Conservation (phyloP, 257 asterid species). For the Plantago ovata region DNA sequence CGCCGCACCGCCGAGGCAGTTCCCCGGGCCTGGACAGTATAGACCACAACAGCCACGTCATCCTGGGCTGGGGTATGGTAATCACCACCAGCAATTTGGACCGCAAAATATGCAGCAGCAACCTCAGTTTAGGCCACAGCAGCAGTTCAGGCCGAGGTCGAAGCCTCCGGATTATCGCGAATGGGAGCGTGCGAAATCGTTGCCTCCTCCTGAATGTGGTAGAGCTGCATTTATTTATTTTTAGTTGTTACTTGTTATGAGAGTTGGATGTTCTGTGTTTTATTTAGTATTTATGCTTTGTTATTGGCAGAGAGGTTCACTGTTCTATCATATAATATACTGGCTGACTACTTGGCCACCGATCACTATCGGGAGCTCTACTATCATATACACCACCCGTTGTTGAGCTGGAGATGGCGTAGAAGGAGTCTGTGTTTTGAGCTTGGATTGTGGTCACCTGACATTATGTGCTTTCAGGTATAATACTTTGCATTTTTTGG, state of each 20-base stretch:
- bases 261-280: background rate
- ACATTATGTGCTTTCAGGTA: conserved; percentile 93
- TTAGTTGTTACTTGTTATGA: background rate
- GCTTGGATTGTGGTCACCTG: conserved; percentile 98
- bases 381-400: conserved; percentile 67
- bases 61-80: conserved; percentile 20
- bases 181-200: conserved; percentile 65
- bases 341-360: conserved; percentile 80
- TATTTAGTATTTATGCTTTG: conserved; percentile 16
- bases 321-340: conserved; percentile 82
- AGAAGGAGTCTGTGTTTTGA: conserved; percentile 71
- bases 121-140: conserved; percentile 34
- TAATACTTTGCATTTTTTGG: conserved; percentile 13
- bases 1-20: conserved; percentile 28
- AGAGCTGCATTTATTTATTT: conserved; percentile 14
- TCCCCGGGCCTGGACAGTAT: conserved; percentile 26
- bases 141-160: conserved; percentile 42
- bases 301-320: conserved; percentile 69
- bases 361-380: conserved; percentile 70
- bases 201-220: conserved; percentile 66
- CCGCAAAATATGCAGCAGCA: conserved; percentile 39
- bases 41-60: conserved; percentile 27
- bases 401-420: conserved; percentile 93
- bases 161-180: conserved; percentile 66
- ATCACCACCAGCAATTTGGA: conserved; percentile 43